These are phyloP conservation scores for Eucalyptus rudis DNA, from an alignment of 345 rosid species.

Conservation along the genomic window DNA sequence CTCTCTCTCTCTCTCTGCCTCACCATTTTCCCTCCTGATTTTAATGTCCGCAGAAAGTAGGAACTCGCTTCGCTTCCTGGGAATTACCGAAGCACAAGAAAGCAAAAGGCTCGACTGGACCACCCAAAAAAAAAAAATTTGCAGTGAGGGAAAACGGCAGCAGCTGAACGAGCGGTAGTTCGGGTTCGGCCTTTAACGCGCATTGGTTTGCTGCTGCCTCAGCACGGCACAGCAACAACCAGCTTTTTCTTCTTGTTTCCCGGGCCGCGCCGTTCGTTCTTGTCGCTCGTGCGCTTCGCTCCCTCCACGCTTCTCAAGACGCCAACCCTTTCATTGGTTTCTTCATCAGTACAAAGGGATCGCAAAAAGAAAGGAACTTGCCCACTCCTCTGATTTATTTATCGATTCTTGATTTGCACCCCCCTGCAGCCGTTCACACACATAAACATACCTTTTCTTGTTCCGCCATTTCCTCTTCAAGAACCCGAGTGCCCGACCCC, in stretches of 20 bases:
- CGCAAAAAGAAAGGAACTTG: background rate
- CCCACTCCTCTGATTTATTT: background rate
- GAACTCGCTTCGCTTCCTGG: background rate
- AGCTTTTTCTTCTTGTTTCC: background rate
- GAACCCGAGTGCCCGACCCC: background rate
- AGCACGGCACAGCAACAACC: background rate
- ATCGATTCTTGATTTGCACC: background rate
- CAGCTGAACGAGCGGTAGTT: background rate
- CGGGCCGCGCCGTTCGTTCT: background rate
- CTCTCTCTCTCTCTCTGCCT: background rate
- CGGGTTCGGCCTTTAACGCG: too few species aligned
- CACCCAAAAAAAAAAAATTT: background rate
- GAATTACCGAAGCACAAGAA: background rate
- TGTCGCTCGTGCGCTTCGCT: background rate
- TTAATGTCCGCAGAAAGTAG: background rate
- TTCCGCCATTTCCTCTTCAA: constrained; percentile 26
- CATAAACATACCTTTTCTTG: constrained; percentile 13
- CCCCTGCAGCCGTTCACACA: background rate
- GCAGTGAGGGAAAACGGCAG: background rate
- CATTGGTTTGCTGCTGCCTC: background rate
- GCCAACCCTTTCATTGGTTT: background rate
- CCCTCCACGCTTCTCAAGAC: background rate
- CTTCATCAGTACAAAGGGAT: background rate
- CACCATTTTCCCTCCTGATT: background rate
- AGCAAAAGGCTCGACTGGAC: background rate